Evolutionary conservation across 2,329 filamentous ascomycete genomes (phyloP).

Genomic region (Fusarium sp.): DNA sequence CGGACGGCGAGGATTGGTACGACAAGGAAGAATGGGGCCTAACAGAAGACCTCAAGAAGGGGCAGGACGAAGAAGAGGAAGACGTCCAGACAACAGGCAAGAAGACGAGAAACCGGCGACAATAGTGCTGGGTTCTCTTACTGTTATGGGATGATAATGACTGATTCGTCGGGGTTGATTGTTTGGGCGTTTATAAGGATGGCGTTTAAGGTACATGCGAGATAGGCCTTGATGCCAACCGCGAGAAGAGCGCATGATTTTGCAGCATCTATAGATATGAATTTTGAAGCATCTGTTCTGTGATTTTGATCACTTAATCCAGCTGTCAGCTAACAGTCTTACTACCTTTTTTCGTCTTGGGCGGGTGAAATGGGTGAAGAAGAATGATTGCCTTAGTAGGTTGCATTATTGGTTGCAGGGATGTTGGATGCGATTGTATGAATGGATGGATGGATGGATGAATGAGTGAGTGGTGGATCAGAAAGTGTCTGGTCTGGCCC

Average conservation of each 20-base stretch:
- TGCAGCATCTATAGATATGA: slow-evolving; percentile 24
- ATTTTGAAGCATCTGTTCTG: slow-evolving; percentile 18
- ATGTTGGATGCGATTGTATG: slow-evolving; percentile 1
- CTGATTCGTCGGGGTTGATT: slow-evolving; percentile 34
- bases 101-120: slow-evolving; percentile 69
- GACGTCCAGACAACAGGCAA: slow-evolving; percentile 71
- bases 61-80: slow-evolving; percentile 85
- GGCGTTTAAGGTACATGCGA: slow-evolving; percentile 37
- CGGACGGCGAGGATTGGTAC: slow-evolving; percentile 91
- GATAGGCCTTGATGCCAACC: slow-evolving; percentile 38
- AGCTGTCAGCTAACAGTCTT: background rate
- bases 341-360: background rate
- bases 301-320: background rate
- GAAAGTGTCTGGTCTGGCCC: background rate
- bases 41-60: slow-evolving; percentile 81
- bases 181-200: slow-evolving; percentile 38
- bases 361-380: slow-evolving; percentile 5
- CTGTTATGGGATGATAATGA: slow-evolving; percentile 45
- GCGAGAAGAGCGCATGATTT: slow-evolving; percentile 32
- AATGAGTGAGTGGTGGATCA: slow-evolving; percentile 16
- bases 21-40: slow-evolving; percentile 84
- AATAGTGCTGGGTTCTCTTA: slow-evolving; percentile 21
- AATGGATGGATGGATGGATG: background rate
- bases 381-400: background rate
- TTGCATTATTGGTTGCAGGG: slow-evolving; percentile 23